Conservation (phyloP, 2,329 filamentous ascomycete genomes). For the Beauveria varroae region DNA sequence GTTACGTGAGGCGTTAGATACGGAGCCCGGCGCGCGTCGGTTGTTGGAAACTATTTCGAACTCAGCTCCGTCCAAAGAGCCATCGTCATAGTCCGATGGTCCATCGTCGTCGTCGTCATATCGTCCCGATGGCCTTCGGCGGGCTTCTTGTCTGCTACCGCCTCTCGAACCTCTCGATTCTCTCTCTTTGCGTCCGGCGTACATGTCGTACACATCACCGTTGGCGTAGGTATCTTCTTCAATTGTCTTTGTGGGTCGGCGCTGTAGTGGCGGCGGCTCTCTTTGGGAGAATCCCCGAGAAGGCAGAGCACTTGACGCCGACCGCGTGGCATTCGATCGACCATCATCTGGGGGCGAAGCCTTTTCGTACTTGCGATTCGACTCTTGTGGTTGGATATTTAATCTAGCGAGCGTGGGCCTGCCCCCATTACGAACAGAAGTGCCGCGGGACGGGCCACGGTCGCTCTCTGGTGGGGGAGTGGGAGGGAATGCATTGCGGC, state of each 20-base stretch:
- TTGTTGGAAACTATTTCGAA: slow-evolving; percentile 69
- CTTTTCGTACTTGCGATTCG: slow-evolving; percentile 49
- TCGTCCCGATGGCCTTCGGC: slow-evolving; percentile 34
- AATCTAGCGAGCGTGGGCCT: slow-evolving; percentile 56
- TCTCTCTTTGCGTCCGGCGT: slow-evolving; percentile 34
- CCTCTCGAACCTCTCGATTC: slow-evolving; percentile 34
- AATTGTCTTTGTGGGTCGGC: slow-evolving; percentile 23
- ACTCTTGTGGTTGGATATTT: slow-evolving; percentile 50
- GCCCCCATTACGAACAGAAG: slow-evolving; percentile 54
- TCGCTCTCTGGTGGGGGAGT: slow-evolving; percentile 94
- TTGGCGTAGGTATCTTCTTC: slow-evolving; percentile 54
- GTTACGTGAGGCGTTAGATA: slow-evolving; percentile 43
- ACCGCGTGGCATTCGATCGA: slow-evolving; percentile 31
- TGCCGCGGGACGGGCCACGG: slow-evolving; percentile 48
- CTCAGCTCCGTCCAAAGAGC: slow-evolving; percentile 65
- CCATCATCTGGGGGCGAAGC: slow-evolving; percentile 37
- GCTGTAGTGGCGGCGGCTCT: slow-evolving; percentile 23
- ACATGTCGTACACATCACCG: slow-evolving; percentile 64
- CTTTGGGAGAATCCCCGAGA: slow-evolving; percentile 37
- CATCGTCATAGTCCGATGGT: slow-evolving; percentile 63
- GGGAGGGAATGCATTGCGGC: slow-evolving; percentile 84
- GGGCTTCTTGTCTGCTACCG: slow-evolving; percentile 24
- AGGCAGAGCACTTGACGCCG: slow-evolving; percentile 37
- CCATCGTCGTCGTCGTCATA: slow-evolving; percentile 78
- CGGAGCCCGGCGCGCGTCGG: slow-evolving; percentile 36